Base-by-base conservation (phyloP, 2,329 filamentous ascomycete genomes). In the Claviceps purpurea region DNA sequence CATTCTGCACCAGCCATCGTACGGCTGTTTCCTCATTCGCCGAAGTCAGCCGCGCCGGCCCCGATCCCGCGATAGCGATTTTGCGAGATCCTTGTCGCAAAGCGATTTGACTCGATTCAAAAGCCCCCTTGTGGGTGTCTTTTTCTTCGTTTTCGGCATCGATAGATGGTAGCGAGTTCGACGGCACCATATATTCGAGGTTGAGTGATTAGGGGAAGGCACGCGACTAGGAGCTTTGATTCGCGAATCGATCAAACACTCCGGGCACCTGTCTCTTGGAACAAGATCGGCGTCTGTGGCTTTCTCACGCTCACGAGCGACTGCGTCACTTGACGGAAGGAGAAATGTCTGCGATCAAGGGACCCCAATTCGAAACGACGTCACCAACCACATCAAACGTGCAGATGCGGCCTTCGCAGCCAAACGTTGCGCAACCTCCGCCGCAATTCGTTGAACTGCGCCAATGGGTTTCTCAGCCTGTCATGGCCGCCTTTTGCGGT, bases 401-500 rank as follows among this genome's bases (percentile, higher is more conserved):
- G 41, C 50, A 53, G 51, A 54, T 56, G 51, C 53, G 63, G 59
- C 56, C 63, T 38, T 56, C 64, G 42, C 53, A 61, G 47, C 57
- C 65, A 47, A 60, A 58, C 53, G 55, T 63, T 57, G 54, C 56
- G 20, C 43, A 56, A 53, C 34, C 50, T 16, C 50, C 53, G 18
- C 56, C 57, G 41, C 58, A 59, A 34, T 50, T 61, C 20, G 50
- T 63, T 30, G 69, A 71, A 34, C 57, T 77, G 50, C 70, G 67
- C 47, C 70, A 76, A 50, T 69, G 74, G 54, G 52, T 96, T 56
- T 85, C 89, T 10, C 86, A 95, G 57, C 90, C 91, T 4, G 84
- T 96, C 41, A 72, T 89, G 38, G 91, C 93, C 43, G 90, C 93
- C 38, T 98, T 98, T 64, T 85, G 94, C 62, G 93, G 89, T 34